Percentiles rank a stretch among this genome's conserved stretches.
phyloP scores from a whole-genome alignment of 768 basidiomycete genomes.

The Trametes cubensis region DNA sequence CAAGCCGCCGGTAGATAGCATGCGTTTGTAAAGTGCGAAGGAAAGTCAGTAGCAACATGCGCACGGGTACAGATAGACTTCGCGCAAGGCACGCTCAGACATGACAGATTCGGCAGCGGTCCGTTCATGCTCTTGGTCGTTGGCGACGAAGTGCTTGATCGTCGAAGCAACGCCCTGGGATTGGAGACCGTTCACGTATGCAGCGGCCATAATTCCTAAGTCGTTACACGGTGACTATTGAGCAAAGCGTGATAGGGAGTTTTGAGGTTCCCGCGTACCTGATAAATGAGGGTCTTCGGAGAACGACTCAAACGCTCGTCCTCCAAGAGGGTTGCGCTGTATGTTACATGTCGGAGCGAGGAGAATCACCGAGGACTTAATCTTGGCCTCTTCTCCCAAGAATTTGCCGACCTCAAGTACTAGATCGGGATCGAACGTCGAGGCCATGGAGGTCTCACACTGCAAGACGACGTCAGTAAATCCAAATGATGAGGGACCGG shows the following conservation, averaged over 20 bases:
- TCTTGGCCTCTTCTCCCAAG: conserved; percentile 65
- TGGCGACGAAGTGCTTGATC: conserved; percentile 75
- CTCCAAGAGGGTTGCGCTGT: conserved; percentile 63
- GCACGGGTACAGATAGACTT: conserved; percentile 73
- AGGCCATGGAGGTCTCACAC: conserved; percentile 72
- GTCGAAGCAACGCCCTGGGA: conserved; percentile 65
- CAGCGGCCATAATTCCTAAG: conserved; percentile 61
- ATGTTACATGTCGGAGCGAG: conserved; percentile 80
- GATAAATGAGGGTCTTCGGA: conserved; percentile 72
- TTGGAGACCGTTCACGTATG: conserved; percentile 73
- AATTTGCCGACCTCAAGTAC: conserved; percentile 57
- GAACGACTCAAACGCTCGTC: conserved; percentile 70
- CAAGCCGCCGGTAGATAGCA: conserved; percentile 3
- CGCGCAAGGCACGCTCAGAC: conserved; percentile 66
- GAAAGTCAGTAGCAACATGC: conserved; percentile 26
- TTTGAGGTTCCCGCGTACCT: conserved; percentile 37
- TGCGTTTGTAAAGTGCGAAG: background rate
- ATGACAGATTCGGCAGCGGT: conserved; percentile 65
- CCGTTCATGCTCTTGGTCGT: conserved; percentile 76
- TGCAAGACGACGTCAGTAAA: conserved; percentile 27
- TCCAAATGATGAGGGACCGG: background rate
- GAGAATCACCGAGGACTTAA: conserved; percentile 63
- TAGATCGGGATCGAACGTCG: conserved; percentile 68
- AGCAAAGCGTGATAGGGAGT: too few relatives aligned
- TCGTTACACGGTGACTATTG: too few relatives aligned